Percentiles rank a stretch among this genome's conserved stretches.
phyloP scores from a whole-genome alignment of 163 green algal genomes.

The Botryococcus braunii region DNA sequence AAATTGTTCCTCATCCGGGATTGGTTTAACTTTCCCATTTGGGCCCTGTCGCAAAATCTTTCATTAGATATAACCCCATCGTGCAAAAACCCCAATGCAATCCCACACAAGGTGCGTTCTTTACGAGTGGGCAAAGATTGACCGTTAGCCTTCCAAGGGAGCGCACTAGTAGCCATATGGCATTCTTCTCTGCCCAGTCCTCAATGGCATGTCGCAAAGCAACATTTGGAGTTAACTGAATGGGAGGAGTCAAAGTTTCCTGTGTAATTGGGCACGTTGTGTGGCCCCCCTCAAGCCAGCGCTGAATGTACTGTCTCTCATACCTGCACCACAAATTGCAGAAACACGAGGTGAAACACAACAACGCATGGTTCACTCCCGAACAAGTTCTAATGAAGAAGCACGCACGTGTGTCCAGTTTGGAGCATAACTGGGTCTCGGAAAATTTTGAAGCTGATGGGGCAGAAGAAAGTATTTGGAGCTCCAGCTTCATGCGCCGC shows the following conservation, averaged over 20 bases:
- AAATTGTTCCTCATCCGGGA: constrained; percentile 34
- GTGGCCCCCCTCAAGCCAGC: constrained; percentile 25
- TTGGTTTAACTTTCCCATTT: constrained; percentile 27
- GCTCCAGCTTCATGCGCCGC: constrained; percentile 29
- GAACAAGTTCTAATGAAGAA: too few species aligned
- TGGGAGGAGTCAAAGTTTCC: constrained; percentile 11
- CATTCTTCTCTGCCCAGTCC: constrained; percentile 27
- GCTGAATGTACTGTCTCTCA: constrained; percentile 27
- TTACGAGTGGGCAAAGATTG: too few species aligned
- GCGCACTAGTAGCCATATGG: constrained; percentile 28
- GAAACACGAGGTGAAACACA: too few species aligned
- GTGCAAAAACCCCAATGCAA: too few species aligned
- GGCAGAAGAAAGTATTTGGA: constrained; percentile 49
- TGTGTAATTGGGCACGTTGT: constrained; percentile 23
- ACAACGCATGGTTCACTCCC: too few species aligned
- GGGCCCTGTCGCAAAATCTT: constrained; percentile 18
- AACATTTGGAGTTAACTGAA: constrained; percentile 22
- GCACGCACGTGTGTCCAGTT: constrained; percentile 36
- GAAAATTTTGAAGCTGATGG: constrained; percentile 44
- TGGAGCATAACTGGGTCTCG: constrained; percentile 46
- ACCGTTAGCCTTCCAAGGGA: not conserved
- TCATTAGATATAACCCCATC: too few species aligned
- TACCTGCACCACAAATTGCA: too few species aligned
- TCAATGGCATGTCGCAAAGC: constrained; percentile 30
- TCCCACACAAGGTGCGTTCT: too few species aligned